phyloP scores from a whole-genome alignment of 768 basidiomycete genomes.

The Suillus placidus region DNA sequence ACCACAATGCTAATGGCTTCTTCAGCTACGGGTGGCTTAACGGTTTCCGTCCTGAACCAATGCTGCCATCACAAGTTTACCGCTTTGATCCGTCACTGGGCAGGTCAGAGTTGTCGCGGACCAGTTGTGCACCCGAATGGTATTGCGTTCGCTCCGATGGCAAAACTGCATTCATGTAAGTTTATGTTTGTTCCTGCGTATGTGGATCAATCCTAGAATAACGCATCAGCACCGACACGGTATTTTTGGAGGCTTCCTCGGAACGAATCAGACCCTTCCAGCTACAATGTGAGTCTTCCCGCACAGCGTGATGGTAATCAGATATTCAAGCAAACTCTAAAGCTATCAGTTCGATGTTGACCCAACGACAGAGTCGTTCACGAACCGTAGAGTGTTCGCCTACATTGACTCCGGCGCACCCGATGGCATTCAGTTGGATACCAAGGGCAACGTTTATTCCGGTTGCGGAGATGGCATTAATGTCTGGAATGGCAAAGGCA shows the following conservation, averaged over 20 bases:
- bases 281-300: constrained; percentile 25
- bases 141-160: constrained; percentile 38
- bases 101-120: constrained; percentile 47
- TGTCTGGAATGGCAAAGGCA: constrained; percentile 53
- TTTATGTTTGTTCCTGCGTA: background rate
- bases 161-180: constrained; percentile 33
- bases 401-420: constrained; percentile 62
- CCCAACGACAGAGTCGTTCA: constrained; percentile 48
- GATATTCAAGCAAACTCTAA: constrained; percentile 7
- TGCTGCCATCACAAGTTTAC: constrained; percentile 49
- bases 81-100: constrained; percentile 44
- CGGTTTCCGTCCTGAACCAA: constrained; percentile 41
- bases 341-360: constrained; percentile 72
- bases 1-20: constrained; percentile 12
- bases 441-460: constrained; percentile 62
- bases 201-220: too few species aligned
- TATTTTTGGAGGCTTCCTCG: too few species aligned
- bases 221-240: too few species aligned
- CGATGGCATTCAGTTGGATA: constrained; percentile 67
- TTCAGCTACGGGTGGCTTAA: constrained; percentile 43
- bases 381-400: constrained; percentile 63
- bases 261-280: too few species aligned
- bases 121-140: constrained; percentile 42
- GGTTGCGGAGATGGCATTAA: constrained; percentile 57
- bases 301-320: background rate